These are phyloP conservation scores for Monilinia vaccinii-corymbosi DNA, from an alignment of 2,329 filamentous ascomycete genomes.

Conservation along the genomic window DNA sequence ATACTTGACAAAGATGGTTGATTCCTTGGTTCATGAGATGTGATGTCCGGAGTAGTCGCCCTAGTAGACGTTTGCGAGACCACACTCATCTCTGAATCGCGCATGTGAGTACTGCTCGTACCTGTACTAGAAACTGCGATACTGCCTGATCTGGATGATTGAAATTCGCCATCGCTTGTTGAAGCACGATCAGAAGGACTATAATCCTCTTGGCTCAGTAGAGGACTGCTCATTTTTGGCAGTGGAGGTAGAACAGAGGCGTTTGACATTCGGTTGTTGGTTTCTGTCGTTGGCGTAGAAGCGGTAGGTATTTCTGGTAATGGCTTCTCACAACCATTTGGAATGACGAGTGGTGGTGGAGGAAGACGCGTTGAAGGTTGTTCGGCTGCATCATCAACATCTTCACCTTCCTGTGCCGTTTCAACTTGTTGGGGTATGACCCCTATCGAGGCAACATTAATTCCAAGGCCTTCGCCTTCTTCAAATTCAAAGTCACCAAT, in stretches of 20 bases:
- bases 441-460: conserved; percentile 38
- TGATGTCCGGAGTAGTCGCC: conserved; percentile 72
- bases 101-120: conserved; percentile 68
- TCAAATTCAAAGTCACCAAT: conserved; percentile 87
- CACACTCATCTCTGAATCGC: conserved; percentile 72
- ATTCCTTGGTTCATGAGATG: conserved; percentile 27
- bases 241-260: conserved; percentile 45
- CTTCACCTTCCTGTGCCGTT: conserved; percentile 21
- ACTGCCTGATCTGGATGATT: conserved; percentile 54
- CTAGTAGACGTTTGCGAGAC: conserved; percentile 77
- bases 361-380: conserved; percentile 32
- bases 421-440: not conserved
- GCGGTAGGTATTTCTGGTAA: conserved; percentile 51
- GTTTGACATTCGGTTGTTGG: conserved; percentile 34
- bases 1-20: conserved; percentile 59
- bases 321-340: conserved; percentile 50
- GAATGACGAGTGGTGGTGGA: conserved; percentile 37
- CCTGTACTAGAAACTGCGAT: conserved; percentile 68
- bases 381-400: not conserved
- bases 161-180: conserved; percentile 41
- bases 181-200: conserved; percentile 38
- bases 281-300: conserved; percentile 27
- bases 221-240: conserved; percentile 46
- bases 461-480: conserved; percentile 39
- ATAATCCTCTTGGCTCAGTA: conserved; percentile 40